These are phyloP conservation scores for Hymenoscyphus repandus DNA, from an alignment of 2,329 filamentous ascomycete genomes.

Conservation along the genomic window DNA sequence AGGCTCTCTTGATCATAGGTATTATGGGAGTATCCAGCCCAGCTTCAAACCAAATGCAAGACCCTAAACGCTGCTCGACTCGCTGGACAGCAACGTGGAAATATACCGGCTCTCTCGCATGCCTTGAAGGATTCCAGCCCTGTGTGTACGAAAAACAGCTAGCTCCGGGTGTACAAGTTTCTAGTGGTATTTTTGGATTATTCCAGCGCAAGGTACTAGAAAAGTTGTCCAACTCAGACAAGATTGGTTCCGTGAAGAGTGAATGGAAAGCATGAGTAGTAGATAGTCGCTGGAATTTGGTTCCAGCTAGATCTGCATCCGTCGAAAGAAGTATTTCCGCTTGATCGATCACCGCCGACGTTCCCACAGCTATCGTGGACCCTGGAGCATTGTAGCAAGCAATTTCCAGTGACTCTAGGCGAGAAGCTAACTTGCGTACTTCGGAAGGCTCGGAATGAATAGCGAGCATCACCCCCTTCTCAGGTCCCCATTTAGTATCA, in stretches of 20 bases:
- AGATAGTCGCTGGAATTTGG: neutral
- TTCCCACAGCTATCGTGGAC: neutral
- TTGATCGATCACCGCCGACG: neutral
- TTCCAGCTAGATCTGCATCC: neutral
- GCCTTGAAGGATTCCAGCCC: slow-evolving; percentile 6
- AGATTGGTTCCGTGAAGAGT: slow-evolving; percentile 5
- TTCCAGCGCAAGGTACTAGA: slow-evolving; percentile 1
- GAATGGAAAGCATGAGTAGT: slow-evolving; percentile 24
- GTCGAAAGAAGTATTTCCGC: neutral
- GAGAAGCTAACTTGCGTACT: neutral
- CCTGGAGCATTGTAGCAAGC: neutral
- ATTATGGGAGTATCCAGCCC: slow-evolving; percentile 20
- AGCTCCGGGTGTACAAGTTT: neutral
- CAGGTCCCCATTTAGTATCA: slow-evolving; percentile 30
- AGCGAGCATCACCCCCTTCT: slow-evolving; percentile 33
- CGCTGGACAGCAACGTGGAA: slow-evolving; percentile 23
- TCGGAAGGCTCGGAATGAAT: slow-evolving; percentile 4
- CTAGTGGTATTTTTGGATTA: slow-evolving; percentile 7
- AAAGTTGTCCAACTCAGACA: neutral
- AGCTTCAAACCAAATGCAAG: slow-evolving; percentile 29
- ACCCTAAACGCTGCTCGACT: slow-evolving; percentile 2
- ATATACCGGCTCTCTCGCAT: slow-evolving; percentile 28
- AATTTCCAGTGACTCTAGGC: neutral
- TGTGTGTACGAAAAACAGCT: neutral
- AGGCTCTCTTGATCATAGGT: neutral